These are phyloP conservation scores for Antrodiella citrinella DNA, from an alignment of 768 basidiomycete genomes.

Conservation along the genomic window DNA sequence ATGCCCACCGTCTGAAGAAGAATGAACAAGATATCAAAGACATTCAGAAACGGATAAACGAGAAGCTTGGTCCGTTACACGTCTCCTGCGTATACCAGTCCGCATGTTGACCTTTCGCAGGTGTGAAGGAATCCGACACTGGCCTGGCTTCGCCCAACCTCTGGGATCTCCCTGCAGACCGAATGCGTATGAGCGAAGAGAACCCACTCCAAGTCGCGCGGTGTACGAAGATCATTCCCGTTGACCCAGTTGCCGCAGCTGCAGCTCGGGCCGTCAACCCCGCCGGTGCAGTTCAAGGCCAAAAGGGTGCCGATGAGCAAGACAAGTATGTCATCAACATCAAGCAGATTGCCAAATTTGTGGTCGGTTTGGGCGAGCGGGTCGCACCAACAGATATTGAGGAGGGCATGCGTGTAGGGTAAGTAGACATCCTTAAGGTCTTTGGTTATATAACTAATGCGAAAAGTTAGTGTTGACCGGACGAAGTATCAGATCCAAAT, in stretches of 20 bases:
- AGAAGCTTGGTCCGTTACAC: conserved; percentile 73
- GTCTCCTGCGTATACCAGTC: background rate
- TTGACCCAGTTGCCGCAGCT: conserved; percentile 69
- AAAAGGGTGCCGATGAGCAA: conserved; percentile 97
- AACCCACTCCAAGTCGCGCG: conserved; percentile 95
- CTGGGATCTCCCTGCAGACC: conserved; percentile 94
- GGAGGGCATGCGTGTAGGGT: conserved; percentile 99
- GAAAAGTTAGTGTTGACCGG: conserved; percentile 76
- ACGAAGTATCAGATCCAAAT: conserved; percentile 99
- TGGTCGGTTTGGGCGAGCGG: conserved; percentile 92
- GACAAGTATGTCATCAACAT: conserved; percentile 99
- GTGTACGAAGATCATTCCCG: conserved; percentile 95
- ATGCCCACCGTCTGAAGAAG: conserved; percentile 80
- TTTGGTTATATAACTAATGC: background rate
- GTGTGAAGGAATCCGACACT: conserved; percentile 97
- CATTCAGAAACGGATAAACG: conserved; percentile 94
- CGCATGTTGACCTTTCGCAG: conserved; percentile 25
- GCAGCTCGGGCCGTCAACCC: conserved; percentile 75
- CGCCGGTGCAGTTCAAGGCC: conserved; percentile 68
- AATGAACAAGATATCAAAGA: conserved; percentile 91
- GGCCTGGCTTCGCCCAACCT: conserved; percentile 94
- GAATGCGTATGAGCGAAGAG: conserved; percentile 83
- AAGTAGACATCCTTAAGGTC: too few relatives aligned
- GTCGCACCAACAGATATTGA: conserved; percentile 98
- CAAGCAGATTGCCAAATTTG: conserved; percentile 99